Percentiles rank a stretch among this genome's conserved stretches.
Evolutionary conservation across 208 protist genomes (phyloP).

Genomic region (Sergeia podlipaevii): DNA sequence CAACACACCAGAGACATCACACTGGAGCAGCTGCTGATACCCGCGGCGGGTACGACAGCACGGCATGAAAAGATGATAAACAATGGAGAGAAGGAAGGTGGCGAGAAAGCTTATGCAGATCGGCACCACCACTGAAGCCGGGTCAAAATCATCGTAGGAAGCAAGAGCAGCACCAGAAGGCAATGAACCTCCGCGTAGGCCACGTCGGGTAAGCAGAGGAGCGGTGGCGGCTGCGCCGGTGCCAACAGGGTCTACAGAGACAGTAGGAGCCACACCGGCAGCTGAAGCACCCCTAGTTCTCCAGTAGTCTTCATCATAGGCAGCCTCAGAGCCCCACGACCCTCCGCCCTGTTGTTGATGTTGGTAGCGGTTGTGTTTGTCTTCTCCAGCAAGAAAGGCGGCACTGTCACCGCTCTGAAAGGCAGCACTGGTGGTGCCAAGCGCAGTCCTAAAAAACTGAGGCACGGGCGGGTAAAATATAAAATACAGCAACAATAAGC

Average conservation of each 20-base stretch:
- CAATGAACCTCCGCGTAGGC: background rate
- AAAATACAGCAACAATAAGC: conserved; percentile 31
- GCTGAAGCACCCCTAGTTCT: no score
- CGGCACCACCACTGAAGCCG: background rate
- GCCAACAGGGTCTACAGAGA: background rate
- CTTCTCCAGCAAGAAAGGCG: no score
- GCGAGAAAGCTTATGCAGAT: conserved; percentile 20
- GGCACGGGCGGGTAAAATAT: conserved; percentile 27
- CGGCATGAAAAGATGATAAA: conserved; percentile 66
- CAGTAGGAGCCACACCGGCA: background rate
- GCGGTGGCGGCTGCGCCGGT: background rate
- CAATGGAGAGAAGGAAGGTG: conserved; percentile 46
- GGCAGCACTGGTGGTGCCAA: background rate
- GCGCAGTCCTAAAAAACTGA: conserved; percentile 1
- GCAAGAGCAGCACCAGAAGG: background rate
- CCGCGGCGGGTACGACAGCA: conserved; percentile 26
- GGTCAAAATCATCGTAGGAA: conserved; percentile 1
- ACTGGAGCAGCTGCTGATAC: conserved; percentile 56
- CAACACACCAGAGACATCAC: conserved; percentile 45
- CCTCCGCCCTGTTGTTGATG: no score
- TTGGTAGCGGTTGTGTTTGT: no score
- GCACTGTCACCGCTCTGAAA: no score
- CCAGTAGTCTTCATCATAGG: no score
- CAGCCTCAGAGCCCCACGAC: no score
- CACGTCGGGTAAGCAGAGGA: no score